Conservation (phyloP, 371 early-diverging fungal genomes). For the Scutellospora calospora region DNA sequence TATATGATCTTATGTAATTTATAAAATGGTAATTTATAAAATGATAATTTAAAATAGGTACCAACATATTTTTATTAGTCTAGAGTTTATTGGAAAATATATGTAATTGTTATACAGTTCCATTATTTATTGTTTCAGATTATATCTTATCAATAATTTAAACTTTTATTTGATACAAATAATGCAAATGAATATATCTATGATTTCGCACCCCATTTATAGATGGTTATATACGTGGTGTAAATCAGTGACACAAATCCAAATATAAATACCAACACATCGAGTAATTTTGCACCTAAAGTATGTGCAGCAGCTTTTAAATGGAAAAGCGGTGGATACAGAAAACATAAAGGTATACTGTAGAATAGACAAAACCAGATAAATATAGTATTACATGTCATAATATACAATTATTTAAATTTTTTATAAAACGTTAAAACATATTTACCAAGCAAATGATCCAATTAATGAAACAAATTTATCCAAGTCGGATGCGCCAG, state of each 20-base stretch:
- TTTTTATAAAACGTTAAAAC: background rate
- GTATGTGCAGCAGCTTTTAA: constrained; percentile 62
- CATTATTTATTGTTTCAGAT: too few relatives aligned
- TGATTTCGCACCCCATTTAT: constrained; percentile 59
- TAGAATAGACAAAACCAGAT: constrained; percentile 44
- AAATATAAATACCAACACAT: constrained; percentile 72
- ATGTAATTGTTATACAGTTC: too few relatives aligned
- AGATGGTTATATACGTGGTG: constrained; percentile 77
- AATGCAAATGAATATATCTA: too few relatives aligned
- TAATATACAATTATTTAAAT: background rate
- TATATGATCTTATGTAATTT: too few relatives aligned
- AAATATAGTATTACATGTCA: background rate
- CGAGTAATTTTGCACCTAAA: constrained; percentile 48
- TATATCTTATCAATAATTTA: too few relatives aligned
- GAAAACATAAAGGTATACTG: constrained; percentile 76
- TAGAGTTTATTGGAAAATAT: too few relatives aligned
- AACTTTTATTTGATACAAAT: too few relatives aligned
- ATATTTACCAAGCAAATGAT: constrained; percentile 64
- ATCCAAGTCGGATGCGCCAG: constrained; percentile 79
- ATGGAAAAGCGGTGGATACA: constrained; percentile 89
- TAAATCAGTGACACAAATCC: constrained; percentile 78
- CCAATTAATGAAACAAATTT: constrained; percentile 88
- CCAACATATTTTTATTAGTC: too few relatives aligned
- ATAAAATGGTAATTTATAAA: too few relatives aligned
- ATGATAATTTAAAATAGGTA: too few relatives aligned